Percentiles rank a stretch among this genome's conserved stretches.
Evolutionary conservation across 176 grass and related monocot genomes (phyloP).

Genomic region (Phoenix dactylifera): DNA sequence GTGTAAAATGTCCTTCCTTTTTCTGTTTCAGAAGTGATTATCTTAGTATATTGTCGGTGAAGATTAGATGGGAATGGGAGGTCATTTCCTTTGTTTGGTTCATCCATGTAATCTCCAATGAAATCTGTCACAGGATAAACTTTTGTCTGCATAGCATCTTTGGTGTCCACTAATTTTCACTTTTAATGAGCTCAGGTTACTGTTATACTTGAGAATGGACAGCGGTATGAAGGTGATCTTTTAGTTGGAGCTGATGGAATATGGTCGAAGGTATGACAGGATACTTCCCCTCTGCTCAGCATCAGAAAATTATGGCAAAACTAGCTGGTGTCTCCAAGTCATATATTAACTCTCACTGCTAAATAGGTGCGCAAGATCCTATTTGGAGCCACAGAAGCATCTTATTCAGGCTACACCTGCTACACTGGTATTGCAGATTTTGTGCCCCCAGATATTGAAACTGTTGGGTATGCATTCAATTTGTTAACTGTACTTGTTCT

Average conservation of each 20-base stretch:
- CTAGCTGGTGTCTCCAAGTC: neutral
- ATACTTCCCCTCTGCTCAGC: conserved; percentile 2
- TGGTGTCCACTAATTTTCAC: neutral
- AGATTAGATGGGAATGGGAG: neutral
- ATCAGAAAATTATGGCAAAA: neutral
- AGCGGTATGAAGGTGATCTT: conserved; percentile 83
- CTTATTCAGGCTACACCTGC: conserved; percentile 94
- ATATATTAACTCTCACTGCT: conserved; percentile 6
- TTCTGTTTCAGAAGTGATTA: too few relatives aligned
- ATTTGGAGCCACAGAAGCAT: conserved; percentile 57
- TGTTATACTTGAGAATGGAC: conserved; percentile 74
- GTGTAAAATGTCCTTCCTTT: neutral
- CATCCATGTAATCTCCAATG: neutral
- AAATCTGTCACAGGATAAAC: too few relatives aligned
- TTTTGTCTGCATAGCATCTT: too few relatives aligned
- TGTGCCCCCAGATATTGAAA: conserved; percentile 93
- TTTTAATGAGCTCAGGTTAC: conserved; percentile 42
- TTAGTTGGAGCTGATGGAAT: conserved; percentile 97
- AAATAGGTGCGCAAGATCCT: conserved; percentile 76
- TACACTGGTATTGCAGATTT: conserved; percentile 95
- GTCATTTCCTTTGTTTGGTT: neutral
- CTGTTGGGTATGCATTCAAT: conserved; percentile 60
- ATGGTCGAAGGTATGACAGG: conserved; percentile 80
- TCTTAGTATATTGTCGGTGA: too few relatives aligned
- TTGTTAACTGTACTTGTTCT: conserved; percentile 1